These are phyloP conservation scores for Venturia oleaginea DNA, from an alignment of 2,329 filamentous ascomycete genomes.

Conservation along the genomic window DNA sequence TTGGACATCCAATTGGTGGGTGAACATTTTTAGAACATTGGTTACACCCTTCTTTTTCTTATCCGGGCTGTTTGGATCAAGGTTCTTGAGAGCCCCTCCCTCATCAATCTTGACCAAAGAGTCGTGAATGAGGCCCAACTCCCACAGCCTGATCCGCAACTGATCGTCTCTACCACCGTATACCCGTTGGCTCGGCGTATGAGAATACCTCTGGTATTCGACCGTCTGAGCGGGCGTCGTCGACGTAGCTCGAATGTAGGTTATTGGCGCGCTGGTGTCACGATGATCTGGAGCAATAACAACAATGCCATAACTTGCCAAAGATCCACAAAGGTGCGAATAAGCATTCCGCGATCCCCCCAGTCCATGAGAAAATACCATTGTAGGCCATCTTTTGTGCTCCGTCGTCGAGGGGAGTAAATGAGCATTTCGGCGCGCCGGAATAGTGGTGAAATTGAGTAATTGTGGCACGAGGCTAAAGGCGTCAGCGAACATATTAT, in stretches of 20 bases:
- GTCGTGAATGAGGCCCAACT: constrained; percentile 62
- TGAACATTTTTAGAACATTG: constrained; percentile 50
- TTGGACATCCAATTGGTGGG: constrained; percentile 55
- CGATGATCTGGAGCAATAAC: constrained; percentile 77
- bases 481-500: constrained; percentile 36
- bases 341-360: constrained; percentile 77
- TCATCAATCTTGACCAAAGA: constrained; percentile 58
- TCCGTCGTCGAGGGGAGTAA: constrained; percentile 41
- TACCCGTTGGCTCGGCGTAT: constrained; percentile 55
- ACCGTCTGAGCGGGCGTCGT: constrained; percentile 32
- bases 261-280: constrained; percentile 70
- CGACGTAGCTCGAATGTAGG: constrained; percentile 56
- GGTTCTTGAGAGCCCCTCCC: constrained; percentile 38
- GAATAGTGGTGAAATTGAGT: constrained; percentile 64
- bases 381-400: constrained; percentile 62
- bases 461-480: constrained; percentile 59
- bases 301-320: constrained; percentile 72
- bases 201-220: constrained; percentile 42
- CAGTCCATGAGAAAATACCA: constrained; percentile 79
- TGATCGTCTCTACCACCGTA: constrained; percentile 62
- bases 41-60: constrained; percentile 25
- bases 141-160: constrained; percentile 68
- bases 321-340: constrained; percentile 68
- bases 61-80: constrained; percentile 33
- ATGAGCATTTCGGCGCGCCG: constrained; percentile 61